Evolutionary conservation across 176 grass and related monocot genomes (phyloP).

Genomic region (Poa pratensis): DNA sequence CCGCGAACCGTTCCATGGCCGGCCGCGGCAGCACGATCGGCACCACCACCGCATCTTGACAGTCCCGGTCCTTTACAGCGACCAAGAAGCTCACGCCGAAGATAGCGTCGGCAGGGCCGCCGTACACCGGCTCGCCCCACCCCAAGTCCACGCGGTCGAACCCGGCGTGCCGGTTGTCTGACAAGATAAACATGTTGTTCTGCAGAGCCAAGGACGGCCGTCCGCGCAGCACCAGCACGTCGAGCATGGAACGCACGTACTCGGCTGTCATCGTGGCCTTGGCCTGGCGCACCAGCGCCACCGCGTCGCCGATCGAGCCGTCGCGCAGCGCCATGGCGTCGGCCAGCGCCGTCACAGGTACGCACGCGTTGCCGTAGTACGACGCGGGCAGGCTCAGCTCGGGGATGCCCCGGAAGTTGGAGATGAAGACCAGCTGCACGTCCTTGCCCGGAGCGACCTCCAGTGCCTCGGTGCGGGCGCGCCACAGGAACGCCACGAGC

Average conservation of each 20-base stretch:
- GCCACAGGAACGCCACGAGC: constrained; percentile 38
- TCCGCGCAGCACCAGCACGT: constrained; percentile 31
- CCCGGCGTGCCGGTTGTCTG: constrained; percentile 46
- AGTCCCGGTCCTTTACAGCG: not conserved
- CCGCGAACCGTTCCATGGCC: constrained; percentile 45
- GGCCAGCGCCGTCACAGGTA: not conserved
- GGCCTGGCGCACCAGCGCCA: constrained; percentile 37
- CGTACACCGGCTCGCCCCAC: constrained; percentile 48
- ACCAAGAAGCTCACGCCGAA: constrained; percentile 7
- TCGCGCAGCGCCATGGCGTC: not conserved
- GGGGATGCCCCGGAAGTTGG: not conserved
- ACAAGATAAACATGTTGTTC: constrained; percentile 36
- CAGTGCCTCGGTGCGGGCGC: constrained; percentile 35
- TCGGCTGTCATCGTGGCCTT: constrained; percentile 39
- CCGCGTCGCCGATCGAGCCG: constrained; percentile 5
- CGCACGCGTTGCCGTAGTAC: constrained; percentile 62
- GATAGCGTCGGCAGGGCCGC: not conserved
- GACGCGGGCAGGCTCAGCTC: constrained; percentile 35
- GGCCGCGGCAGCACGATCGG: constrained; percentile 31
- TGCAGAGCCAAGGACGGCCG: constrained; percentile 10
- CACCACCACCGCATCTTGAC: constrained; percentile 34
- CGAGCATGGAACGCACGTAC: constrained; percentile 38
- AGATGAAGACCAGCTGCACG: not conserved
- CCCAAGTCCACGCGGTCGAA: constrained; percentile 50
- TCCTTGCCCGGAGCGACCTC: not conserved